Evolutionary conservation across 2,329 filamentous ascomycete genomes (phyloP), one percentile per base, ranked within the genome.

Genomic region (Ophiostoma himal-ulmi): DNA sequence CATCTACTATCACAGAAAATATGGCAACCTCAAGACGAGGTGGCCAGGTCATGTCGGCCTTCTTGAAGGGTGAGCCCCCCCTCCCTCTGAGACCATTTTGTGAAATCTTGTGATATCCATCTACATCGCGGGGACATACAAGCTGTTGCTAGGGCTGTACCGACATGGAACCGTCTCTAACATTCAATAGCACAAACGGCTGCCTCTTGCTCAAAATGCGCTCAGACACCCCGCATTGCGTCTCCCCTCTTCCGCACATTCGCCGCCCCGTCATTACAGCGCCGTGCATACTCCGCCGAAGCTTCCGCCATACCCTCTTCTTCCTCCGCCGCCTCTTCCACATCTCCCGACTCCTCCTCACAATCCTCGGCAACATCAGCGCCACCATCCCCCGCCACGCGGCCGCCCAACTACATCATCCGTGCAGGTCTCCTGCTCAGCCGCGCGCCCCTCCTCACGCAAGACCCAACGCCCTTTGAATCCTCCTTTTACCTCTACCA

Each of bases 401-500:
- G 77, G 26, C 44, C 64, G 26, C 71, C 74, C 60, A 71, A 74
- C 69, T 86, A 86, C 80, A 80, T 81, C 74, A 82, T 88, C 78
- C 83, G 82, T 71, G 83, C 85, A 71, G 91, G 92, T 74, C 85
- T 97, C 72, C 88, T 98, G 75, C 88, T 99, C 73, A 95, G 93
- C 65, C 92, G 95, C 37, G 88, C 95, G 67, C 95, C 95, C 7
- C 83, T 96, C 71, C 85, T 99, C 76, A 98, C 95, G 36, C 90
- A 91, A 75, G 85, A 90, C 72, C 89, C 94, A 69, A 91, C 91
- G 44, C 85, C 92, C 14, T 98, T 99, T 81, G 95, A 99, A 81
- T 91, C 93, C 77, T 86, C 94, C 74, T 98, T 91, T 82, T 97
- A 91, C 84, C 93, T 99, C 79, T 99, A 99, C 83, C 95, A 99